A percentile compares a stretch with the other conserved stretches of the same genome.
Evolutionary conservation across 2,329 filamentous ascomycete species (phyloP).

Genomic region (Triangularia setosa): DNA sequence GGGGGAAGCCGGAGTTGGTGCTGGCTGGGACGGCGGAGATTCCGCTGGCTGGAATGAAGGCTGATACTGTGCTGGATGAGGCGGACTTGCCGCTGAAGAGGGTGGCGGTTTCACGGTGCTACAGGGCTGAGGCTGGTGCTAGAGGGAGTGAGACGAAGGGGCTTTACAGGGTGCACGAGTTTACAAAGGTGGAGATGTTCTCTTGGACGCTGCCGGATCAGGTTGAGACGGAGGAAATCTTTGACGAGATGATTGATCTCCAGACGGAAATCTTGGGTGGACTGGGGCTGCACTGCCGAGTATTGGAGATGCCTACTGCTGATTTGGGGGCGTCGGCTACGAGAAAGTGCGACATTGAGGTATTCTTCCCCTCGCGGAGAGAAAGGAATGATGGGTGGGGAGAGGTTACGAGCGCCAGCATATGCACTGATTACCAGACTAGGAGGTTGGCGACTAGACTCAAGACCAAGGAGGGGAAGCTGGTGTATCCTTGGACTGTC

Average conservation of each 20-base stretch:
- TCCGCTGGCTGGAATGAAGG: slow-evolving; percentile 85
- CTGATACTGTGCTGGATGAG: slow-evolving; percentile 63
- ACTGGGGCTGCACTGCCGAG: slow-evolving; percentile 77
- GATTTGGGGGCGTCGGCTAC: slow-evolving; percentile 87
- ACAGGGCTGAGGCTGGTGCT: slow-evolving; percentile 89
- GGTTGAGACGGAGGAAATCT: slow-evolving; percentile 53
- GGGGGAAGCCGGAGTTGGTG: slow-evolving; percentile 64
- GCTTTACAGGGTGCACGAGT: slow-evolving; percentile 94
- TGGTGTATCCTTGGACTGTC: slow-evolving; percentile 79
- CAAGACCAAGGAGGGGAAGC: slow-evolving; percentile 50
- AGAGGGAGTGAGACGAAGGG: slow-evolving; percentile 89
- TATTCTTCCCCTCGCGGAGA: slow-evolving; percentile 79
- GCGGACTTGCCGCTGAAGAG: slow-evolving; percentile 69
- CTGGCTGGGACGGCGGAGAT: slow-evolving; percentile 93
- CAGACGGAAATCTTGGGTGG: slow-evolving; percentile 77
- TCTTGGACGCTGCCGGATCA: slow-evolving; percentile 71
- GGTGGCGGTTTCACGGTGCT: slow-evolving; percentile 86
- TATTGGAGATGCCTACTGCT: slow-evolving; percentile 85
- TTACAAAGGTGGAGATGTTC: slow-evolving; percentile 98
- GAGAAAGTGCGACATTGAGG: slow-evolving; percentile 90
- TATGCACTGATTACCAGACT: slow-evolving; percentile 93
- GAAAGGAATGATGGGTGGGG: slow-evolving; percentile 74
- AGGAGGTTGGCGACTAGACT: slow-evolving; percentile 75
- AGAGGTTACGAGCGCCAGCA: slow-evolving; percentile 84
- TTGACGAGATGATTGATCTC: slow-evolving; percentile 80